Evolutionary conservation across 2,329 filamentous ascomycete species (phyloP).

Genomic region (Biscogniauxia sp.): DNA sequence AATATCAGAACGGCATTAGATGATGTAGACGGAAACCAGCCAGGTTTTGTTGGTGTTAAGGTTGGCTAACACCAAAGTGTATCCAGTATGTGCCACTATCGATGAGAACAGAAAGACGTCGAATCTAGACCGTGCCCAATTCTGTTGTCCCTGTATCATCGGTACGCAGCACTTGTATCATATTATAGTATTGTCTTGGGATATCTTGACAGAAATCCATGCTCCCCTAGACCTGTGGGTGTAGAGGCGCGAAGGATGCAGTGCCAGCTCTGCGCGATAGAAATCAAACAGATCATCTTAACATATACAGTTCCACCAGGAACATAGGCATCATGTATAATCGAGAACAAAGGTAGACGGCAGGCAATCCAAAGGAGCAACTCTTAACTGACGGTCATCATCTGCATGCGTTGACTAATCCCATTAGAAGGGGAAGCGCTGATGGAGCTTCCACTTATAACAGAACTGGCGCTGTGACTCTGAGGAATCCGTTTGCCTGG

Average conservation of each 20-base stretch:
- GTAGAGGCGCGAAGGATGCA: slow-evolving; percentile 16
- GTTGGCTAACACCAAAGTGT: slow-evolving; percentile 18
- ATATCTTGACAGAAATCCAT: slow-evolving; percentile 23
- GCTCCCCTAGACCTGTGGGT: slow-evolving; percentile 12
- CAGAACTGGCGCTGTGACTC: slow-evolving; percentile 54
- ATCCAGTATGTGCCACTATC: slow-evolving; percentile 18
- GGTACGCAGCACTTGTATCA: slow-evolving; percentile 1
- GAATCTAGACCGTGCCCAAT: slow-evolving; percentile 7
- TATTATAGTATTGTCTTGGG: slow-evolving; percentile 9
- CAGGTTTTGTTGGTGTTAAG: slow-evolving; percentile 10
- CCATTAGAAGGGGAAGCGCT: slow-evolving; percentile 52
- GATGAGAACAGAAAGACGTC: slow-evolving; percentile 7
- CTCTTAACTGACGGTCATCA: slow-evolving; percentile 61
- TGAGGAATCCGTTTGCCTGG: slow-evolving; percentile 50
- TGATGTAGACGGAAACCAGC: slow-evolving; percentile 6
- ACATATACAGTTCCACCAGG: slow-evolving; percentile 29
- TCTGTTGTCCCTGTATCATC: slow-evolving; percentile 9
- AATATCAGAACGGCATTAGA: neutral
- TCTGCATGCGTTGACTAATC: slow-evolving; percentile 55
- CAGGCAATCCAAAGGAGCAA: neutral
- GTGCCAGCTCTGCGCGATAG: slow-evolving; percentile 39
- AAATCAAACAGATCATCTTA: slow-evolving; percentile 34
- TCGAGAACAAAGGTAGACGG: slow-evolving; percentile 1
- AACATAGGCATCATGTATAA: neutral
- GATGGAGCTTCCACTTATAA: slow-evolving; percentile 48